Base-by-base conservation (phyloP, 495 filamentous ascomycete species). In the Choiromyces venosus region DNA sequence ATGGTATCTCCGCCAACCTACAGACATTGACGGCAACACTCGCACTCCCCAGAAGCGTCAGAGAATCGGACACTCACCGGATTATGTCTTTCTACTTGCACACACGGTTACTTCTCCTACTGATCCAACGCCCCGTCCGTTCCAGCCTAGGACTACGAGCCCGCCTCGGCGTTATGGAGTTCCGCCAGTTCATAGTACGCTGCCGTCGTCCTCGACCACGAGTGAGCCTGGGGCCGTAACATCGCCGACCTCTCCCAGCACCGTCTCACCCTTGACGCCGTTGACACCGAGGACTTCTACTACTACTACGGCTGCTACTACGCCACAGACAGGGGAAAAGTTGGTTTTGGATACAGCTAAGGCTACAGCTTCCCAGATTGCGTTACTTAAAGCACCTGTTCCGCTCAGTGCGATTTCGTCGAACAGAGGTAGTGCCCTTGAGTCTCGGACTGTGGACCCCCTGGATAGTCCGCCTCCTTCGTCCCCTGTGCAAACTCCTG, bases 21-120 rank as follows among this genome's bases (percentile, higher is more conserved):
- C 25, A 61, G 52, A 61, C 52, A 33, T 61, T 33, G 52, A 61
- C 12, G 52, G 52, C 33, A 18, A n/a, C 8, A 14, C 73, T 69
- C 65, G 72, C 36, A 39, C 25, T 42, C 29, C 66, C 25, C 19
- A 77, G 74, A 77, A 77, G 52, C 75, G 75, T 25, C 75, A 77
- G 44, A 77, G 76, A 37, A 72, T 70, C 38, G 70, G 69, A 64
- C 71, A 76, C 21, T 19, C 35, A 10, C 73, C 69, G 16, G 75
- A 77, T 38, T 80, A 78, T 14, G 64, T 80, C 33, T 80, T 80
- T 61, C 79, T 78, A 21, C 78, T 80, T 21, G 74, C 78, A 8
- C 78, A 78, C 37, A 80, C 77, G 14, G 68, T 80, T 12, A 65
- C 78, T 21, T 75, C 77, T n/a, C 73, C 73, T 33, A 72, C 72